These are phyloP conservation scores for Malassezia globosa DNA, from an alignment of 1,284 basidiomycete genomes.

Conservation along the genomic window DNA sequence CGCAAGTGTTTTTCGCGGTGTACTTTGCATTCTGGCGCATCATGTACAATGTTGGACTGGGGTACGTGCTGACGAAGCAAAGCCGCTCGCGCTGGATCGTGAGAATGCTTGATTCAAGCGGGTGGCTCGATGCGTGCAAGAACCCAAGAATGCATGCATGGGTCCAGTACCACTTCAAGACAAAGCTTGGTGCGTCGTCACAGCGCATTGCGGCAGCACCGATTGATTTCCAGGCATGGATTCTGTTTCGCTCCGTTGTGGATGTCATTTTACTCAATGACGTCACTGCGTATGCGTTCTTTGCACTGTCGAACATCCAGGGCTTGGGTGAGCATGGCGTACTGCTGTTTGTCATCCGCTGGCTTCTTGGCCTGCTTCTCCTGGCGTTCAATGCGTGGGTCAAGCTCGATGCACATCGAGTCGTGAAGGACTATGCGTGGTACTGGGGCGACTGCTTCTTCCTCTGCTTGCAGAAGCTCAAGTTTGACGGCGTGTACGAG, in stretches of 20 bases:
- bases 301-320: conserved; percentile 66
- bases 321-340: conserved; percentile 62
- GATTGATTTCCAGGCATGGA: conserved; percentile 55
- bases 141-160: conserved; percentile 60
- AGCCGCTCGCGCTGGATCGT: conserved; percentile 90
- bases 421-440: conserved; percentile 68
- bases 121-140: conserved; percentile 72
- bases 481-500: conserved; percentile 97
- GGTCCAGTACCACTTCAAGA: conserved; percentile 73
- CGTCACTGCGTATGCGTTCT: conserved; percentile 75
- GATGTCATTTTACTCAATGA: conserved; percentile 84
- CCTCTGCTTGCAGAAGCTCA: conserved; percentile 59
- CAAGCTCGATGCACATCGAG: conserved; percentile 89
- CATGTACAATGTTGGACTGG: conserved; percentile 83
- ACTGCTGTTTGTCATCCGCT: conserved; percentile 67
- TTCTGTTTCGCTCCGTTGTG: conserved; percentile 80
- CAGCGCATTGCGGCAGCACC: conserved; percentile 45
- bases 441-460: conserved; percentile 99
- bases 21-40: conserved; percentile 89
- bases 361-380: conserved; percentile 70
- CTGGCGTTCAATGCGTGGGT: conserved; percentile 97
- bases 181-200: conserved; percentile 82
- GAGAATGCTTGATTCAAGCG: conserved; percentile 61
- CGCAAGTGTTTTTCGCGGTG: conserved; percentile 58
- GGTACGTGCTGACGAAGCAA: conserved; percentile 84